Evolutionary conservation across 768 basidiomycete species (phyloP), one percentile per base, ranked within the genome.

Genomic region (Lactarius tabidus): DNA sequence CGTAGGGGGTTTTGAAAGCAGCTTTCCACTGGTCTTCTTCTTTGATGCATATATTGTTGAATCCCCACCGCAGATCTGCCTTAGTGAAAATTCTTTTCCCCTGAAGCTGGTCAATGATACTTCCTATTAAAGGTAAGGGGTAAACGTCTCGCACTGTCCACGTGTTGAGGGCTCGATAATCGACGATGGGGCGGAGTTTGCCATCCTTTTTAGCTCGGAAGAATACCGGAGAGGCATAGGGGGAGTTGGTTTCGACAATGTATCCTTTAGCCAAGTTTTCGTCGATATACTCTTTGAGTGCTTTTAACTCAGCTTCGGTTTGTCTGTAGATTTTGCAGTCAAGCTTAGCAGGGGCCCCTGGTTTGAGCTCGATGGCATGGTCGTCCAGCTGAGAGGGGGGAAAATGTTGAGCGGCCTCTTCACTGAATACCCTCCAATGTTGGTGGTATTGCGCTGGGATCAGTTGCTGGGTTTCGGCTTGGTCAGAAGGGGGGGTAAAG

Each of bases 291-390:
- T 52, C 28, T 0, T n/a, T 28, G 6, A 1, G 26, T 52, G 4
- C 51, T 6, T 6, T 15, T 1, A 26, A 5, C 28, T 52, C 51
- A 15, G 12, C 23, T 15, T 14, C 12, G 0, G 51, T 52, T 1
- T 12, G 26, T 0, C 20, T 5, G 7, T 52, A 52, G 0, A 52
- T 29, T 15, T 29, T 52, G 26, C 51, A 52, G 5, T 52, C 7
- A 0, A 52, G 3, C 1, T 10, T 28, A 0, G 10, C 1, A 0
- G 51, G 51, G 0, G 28, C 51, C 0, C 18, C 51, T 0, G 26
- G 51, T 28, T 6, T 2, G 3, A 29, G 10, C 0, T 5, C 28
- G 26, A 52, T 52, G 0, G 18, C 51, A 7, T 52, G 51, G 2
- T 52, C 51, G 3, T 52, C 26, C 0, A 5, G 1, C 6, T 26